Conservation (phyloP, 352 stramenopile genomes). For the Pythium grandisporangium region DNA sequence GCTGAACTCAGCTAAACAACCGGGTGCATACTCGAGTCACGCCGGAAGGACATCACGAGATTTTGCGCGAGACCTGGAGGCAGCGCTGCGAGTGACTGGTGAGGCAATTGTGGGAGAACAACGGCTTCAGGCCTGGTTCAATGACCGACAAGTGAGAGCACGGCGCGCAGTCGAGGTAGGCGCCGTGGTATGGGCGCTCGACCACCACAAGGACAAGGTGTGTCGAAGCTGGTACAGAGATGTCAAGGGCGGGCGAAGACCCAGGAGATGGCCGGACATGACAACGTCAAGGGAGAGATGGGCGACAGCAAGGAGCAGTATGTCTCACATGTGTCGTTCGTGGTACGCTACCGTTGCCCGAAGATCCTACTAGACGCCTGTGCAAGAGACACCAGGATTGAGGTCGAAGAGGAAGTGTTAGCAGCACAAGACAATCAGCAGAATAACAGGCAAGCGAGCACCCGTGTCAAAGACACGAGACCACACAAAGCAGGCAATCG, state of each 20-base stretch:
- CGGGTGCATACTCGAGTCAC: no score
- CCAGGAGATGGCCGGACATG: not conserved
- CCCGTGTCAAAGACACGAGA: no score
- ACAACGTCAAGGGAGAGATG: not conserved
- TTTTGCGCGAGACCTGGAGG: not conserved
- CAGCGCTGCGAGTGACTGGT: not conserved
- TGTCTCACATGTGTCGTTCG: no score
- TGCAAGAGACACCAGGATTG: no score
- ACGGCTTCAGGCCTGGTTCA: not conserved
- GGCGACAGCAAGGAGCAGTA: not conserved
- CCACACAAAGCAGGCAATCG: no score
- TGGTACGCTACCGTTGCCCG: no score
- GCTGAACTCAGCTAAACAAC: no score
- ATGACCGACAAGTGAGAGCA: not conserved
- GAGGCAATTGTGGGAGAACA: constrained; percentile 1
- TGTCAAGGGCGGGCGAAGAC: not conserved
- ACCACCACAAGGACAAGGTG: not conserved
- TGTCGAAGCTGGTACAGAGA: not conserved
- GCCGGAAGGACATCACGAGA: not conserved
- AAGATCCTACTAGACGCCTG: no score
- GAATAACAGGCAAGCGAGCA: no score
- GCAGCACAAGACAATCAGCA: no score
- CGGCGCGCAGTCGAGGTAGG: not conserved
- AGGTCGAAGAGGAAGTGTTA: no score
- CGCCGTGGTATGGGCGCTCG: not conserved